Percentiles rank a stretch among this genome's conserved stretches.
Evolutionary conservation across 2,329 filamentous ascomycete species (phyloP).

Genomic region (Ophiostoma sp.): DNA sequence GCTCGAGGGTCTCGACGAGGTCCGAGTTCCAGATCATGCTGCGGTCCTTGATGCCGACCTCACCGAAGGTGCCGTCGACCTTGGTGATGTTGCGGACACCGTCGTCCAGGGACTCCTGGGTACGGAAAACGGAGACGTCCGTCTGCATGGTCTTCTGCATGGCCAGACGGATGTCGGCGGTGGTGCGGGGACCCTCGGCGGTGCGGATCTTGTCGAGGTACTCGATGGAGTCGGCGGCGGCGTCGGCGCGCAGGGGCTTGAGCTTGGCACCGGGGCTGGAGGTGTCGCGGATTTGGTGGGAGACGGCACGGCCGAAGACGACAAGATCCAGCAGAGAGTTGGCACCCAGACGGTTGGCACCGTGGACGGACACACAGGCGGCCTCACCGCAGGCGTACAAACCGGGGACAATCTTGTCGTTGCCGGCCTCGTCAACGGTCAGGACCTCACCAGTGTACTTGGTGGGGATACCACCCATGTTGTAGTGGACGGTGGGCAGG

Average conservation of each 20-base stretch:
- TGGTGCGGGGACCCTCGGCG: slow-evolving; percentile 80
- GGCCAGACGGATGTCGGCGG: slow-evolving; percentile 79
- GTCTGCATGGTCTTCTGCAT: slow-evolving; percentile 99
- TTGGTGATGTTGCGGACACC: slow-evolving; percentile 85
- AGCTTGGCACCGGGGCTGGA: slow-evolving; percentile 80
- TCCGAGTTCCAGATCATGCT: slow-evolving; percentile 99
- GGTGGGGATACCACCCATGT: slow-evolving; percentile 99
- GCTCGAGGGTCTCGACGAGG: slow-evolving; percentile 91
- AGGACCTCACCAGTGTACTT: slow-evolving; percentile 96
- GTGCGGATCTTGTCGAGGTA: slow-evolving; percentile 84
- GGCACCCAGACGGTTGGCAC: slow-evolving; percentile 94
- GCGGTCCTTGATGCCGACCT: slow-evolving; percentile 95
- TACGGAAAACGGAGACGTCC: slow-evolving; percentile 95
- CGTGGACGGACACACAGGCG: slow-evolving; percentile 96
- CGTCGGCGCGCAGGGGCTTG: slow-evolving; percentile 78
- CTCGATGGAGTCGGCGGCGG: slow-evolving; percentile 82
- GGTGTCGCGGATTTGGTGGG: slow-evolving; percentile 94
- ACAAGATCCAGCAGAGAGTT: slow-evolving; percentile 98
- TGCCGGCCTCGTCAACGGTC: slow-evolving; percentile 78
- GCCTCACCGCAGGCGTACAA: slow-evolving; percentile 97
- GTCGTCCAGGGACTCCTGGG: slow-evolving; percentile 88
- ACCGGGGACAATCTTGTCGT: slow-evolving; percentile 91
- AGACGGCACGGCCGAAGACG: slow-evolving; percentile 96
- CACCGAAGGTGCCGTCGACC: slow-evolving; percentile 75
- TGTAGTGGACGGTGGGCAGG: slow-evolving; percentile 96